Evolutionary conservation across 805 yeast genomes (phyloP).

Genomic region (Cyberlindnera euphorbiae): DNA sequence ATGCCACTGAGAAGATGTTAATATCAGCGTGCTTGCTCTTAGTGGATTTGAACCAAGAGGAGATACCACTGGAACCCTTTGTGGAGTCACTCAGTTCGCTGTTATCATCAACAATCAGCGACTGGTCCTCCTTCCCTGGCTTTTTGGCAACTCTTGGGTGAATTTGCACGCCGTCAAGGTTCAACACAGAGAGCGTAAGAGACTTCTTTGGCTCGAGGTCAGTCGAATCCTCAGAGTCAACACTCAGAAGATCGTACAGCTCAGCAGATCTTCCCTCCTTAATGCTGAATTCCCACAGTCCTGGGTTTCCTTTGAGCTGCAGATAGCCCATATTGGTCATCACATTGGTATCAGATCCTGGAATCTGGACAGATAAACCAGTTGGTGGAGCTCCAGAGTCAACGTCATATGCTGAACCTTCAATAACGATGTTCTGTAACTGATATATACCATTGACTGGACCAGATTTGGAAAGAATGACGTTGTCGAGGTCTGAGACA

Average conservation of each 20-base stretch:
- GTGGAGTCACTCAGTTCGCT: background rate
- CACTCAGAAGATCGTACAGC: slow-evolving; percentile 36
- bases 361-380: slow-evolving; percentile 21
- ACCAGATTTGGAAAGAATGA: slow-evolving; percentile 36
- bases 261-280: slow-evolving; percentile 39
- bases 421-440: slow-evolving; percentile 54
- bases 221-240: slow-evolving; percentile 18
- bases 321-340: slow-evolving; percentile 83
- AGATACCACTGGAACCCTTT: slow-evolving; percentile 9
- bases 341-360: slow-evolving; percentile 52
- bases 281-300: slow-evolving; percentile 53
- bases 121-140: slow-evolving; percentile 32
- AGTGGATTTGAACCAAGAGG: slow-evolving; percentile 9
- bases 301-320: slow-evolving; percentile 73
- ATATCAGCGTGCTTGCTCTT: slow-evolving; percentile 47
- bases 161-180: slow-evolving; percentile 42
- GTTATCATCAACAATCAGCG: slow-evolving; percentile 15
- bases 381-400: slow-evolving; percentile 20
- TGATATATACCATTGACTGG: slow-evolving; percentile 42
- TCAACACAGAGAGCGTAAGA: slow-evolving; percentile 32
- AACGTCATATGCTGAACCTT: slow-evolving; percentile 60
- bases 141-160: slow-evolving; percentile 42
- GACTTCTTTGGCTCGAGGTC: slow-evolving; percentile 7
- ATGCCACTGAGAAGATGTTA: slow-evolving; percentile 77
- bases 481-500: slow-evolving; percentile 58